Conservation (phyloP, 331 rosid species). For the Malus hybrid region DNA sequence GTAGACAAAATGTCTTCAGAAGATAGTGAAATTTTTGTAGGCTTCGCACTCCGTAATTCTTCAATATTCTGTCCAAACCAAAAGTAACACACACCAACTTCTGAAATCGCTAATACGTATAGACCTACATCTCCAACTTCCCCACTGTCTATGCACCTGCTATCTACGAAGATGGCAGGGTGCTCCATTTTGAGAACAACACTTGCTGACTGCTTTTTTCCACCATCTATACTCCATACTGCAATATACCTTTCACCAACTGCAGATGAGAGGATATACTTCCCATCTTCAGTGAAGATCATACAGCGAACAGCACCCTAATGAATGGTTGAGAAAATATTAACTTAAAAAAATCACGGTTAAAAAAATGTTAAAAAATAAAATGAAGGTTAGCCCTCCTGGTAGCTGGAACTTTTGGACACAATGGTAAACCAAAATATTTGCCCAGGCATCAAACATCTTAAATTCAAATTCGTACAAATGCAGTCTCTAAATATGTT, state of each 20-base stretch:
- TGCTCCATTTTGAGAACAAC: constrained; percentile 90
- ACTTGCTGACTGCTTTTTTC: constrained; percentile 66
- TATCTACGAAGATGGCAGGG: constrained; percentile 79
- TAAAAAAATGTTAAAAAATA: neutral
- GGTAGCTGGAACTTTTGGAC: neutral
- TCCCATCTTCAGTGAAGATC: constrained; percentile 79
- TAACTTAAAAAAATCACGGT: neutral
- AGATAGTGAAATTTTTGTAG: constrained; percentile 64
- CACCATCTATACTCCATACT: constrained; percentile 59
- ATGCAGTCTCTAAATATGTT: neutral
- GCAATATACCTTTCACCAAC: constrained; percentile 91
- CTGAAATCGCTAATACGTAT: constrained; percentile 82
- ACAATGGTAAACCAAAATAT: neutral
- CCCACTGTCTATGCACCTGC: constrained; percentile 40
- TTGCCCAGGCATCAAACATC: neutral
- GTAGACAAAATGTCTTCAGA: constrained; percentile 45
- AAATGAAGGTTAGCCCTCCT: neutral
- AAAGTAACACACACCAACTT: constrained; percentile 71
- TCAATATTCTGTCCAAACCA: constrained; percentile 72
- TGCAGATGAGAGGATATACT: constrained; percentile 76
- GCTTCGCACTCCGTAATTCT: constrained; percentile 53
- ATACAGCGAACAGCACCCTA: constrained; percentile 86
- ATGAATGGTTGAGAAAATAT: constrained; percentile 19
- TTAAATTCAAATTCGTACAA: neutral
- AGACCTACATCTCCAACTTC: constrained; percentile 39